A percentile compares a stretch with the other conserved stretches of the same genome.
phyloP scores from a whole-genome alignment of 2,329 filamentous ascomycete species.

The Aspergillus brasiliensis region DNA sequence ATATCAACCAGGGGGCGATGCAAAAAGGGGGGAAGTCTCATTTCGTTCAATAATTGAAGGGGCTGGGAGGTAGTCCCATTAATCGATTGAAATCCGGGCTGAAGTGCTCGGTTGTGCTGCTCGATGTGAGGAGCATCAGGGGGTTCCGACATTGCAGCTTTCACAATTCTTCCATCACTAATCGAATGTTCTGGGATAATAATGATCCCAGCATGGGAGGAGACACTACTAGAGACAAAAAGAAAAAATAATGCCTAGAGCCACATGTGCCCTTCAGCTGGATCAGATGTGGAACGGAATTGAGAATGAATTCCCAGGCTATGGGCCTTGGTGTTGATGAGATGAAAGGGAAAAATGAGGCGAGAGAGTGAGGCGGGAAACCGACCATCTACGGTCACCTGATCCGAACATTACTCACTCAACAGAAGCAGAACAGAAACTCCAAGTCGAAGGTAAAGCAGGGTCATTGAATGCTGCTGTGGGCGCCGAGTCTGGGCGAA shows the following conservation, averaged over 20 bases:
- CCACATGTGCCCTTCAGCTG: not conserved
- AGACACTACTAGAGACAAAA: not conserved
- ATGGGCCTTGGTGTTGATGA: not conserved
- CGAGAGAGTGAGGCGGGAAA: conserved; percentile 10
- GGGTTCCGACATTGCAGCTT: not conserved
- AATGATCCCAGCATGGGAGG: not conserved
- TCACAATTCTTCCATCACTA: not conserved
- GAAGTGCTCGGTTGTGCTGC: not conserved
- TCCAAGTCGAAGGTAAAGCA: not conserved
- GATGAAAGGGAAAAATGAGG: conserved; percentile 9
- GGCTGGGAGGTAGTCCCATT: not conserved
- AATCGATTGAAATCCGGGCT: not conserved
- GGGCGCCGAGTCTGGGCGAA: not conserved
- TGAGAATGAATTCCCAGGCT: not conserved
- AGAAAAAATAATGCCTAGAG: not conserved
- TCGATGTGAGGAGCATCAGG: not conserved
- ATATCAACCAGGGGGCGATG: not conserved
- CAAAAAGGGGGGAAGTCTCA: not conserved
- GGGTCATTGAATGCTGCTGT: too few species aligned
- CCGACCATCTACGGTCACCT: not conserved
- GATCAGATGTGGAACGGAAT: not conserved
- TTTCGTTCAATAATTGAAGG: not conserved
- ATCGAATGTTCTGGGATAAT: not conserved
- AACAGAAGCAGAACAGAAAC: not conserved
- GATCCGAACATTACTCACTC: not conserved